Base-by-base conservation (phyloP, 1,139 yeast species). In the Saccharomyces hybrid region DNA sequence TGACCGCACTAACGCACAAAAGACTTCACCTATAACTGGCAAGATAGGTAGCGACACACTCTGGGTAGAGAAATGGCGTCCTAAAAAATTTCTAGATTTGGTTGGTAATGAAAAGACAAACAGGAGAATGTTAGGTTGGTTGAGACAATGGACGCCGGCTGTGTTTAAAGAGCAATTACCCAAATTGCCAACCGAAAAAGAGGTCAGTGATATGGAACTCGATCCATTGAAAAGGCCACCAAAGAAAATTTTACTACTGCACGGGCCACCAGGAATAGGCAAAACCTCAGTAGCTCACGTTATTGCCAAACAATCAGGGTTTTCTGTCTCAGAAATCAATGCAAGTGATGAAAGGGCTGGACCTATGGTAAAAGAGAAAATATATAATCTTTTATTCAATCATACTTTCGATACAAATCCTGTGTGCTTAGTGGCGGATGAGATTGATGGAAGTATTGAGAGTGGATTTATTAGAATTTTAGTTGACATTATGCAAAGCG, bases 201-300 rank as follows among this genome's bases (percentile, higher is more conserved):
- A 52, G 26, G 53, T 48, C 6, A 53, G 49, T 4, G 51, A 49
- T 4, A 51, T 52, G 20, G 44, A 38, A 16, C 54, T 59, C 0
- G 96, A 89, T 66, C 76, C 80, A 0, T 74, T 79, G 48, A 82
- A 84, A 5, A 76, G 98, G 51, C 98, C 98, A 0, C 73, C 70
- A n/a, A 77, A 77, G 53, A 85, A 82, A 60, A 76, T 93, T 0
- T 67, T 93, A 44, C 72, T 93, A 50, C 78, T 93, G 2, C 89
- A 86, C 66, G 99, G 99, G 0, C 95, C 97, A 0, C 91, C 96
- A 0, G 99, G 99, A 1, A 78, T 88, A n/a, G 99, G 99, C 5
- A 93, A 93, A 68, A 93, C 99, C 0, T 82, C 95, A 0, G 84
- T 90, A 2, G 90, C 95, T 0, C 96, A 91, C 67, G 79, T 89